phyloP scores from a whole-genome alignment of 75 land plant genomes.

The Azolla pinnata region DNA sequence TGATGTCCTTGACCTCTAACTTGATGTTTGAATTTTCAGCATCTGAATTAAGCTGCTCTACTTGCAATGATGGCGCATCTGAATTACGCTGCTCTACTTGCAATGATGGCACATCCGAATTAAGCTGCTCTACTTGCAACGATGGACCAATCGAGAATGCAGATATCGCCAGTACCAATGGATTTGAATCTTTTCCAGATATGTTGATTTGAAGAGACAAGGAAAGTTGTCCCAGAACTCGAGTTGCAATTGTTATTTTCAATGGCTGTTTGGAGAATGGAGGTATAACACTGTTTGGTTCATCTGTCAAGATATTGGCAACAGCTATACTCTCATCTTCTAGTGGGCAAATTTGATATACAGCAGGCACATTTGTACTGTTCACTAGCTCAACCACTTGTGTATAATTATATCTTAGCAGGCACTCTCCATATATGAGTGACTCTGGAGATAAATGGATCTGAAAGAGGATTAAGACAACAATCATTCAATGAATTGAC shows the following conservation, averaged over 20 bases:
- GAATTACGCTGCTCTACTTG: neutral
- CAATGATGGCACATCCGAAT: neutral
- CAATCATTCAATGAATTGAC: neutral
- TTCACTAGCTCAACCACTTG: slow-evolving; percentile 10
- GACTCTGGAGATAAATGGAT: slow-evolving; percentile 7
- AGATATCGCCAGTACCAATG: neutral
- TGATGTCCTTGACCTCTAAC: too few species aligned
- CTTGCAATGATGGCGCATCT: neutral
- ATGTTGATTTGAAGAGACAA: slow-evolving; percentile 1
- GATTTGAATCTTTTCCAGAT: slow-evolving; percentile 13
- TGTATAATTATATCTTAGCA: slow-evolving; percentile 14
- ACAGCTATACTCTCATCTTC: neutral
- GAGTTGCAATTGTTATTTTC: slow-evolving; percentile 11
- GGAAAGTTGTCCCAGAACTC: slow-evolving; percentile 18
- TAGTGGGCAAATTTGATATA: slow-evolving; percentile 15
- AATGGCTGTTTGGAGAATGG: slow-evolving; percentile 4
- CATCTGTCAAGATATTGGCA: slow-evolving; percentile 7
- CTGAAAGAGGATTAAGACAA: slow-evolving; percentile 1
- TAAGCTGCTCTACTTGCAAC: slow-evolving; percentile 2
- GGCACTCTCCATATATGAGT: slow-evolving; percentile 21
- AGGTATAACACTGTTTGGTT: neutral
- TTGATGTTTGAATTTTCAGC: too few species aligned
- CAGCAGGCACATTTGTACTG: slow-evolving; percentile 12
- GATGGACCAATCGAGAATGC: slow-evolving; percentile 11
- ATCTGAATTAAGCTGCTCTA: neutral